Evolutionary conservation across 2,329 filamentous ascomycete genomes (phyloP), one percentile per base, ranked within the genome.

Genomic region (Microsporum ferrugineum): DNA sequence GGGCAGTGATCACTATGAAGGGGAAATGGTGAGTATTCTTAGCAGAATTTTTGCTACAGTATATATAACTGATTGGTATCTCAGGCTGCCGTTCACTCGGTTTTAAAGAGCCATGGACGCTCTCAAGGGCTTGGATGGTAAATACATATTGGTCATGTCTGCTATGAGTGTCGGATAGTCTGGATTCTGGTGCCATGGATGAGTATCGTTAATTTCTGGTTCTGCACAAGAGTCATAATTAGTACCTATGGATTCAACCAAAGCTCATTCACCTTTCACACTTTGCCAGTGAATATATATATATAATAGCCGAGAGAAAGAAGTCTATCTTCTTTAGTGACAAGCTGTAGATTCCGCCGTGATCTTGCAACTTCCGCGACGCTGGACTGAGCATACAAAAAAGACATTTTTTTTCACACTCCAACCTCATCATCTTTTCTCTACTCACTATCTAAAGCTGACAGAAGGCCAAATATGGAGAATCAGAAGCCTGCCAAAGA

Each of bases 1-100:
- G 90, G 90, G 90, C 88, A 2, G 85, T 91, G 67, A 95, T 96
- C 66, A 91, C 88, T 2, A 70, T 91, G 68, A 83, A 86, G 67
- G 89, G 89, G 33, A 94, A 94, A 78, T 94, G 89, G 89, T 91
- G 73, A 73, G 84, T 69, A 14, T 56, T 47, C 4, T 10, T 12
- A 3, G 39, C 23, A 45, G 5, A 27, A n/a, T 5, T 45, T 33
- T 34, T 60, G 10, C 17, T 36, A 6, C 43, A 61, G 17, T 7
- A 23, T 55, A 33, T 41, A 12, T 38, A 38, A 14, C 27, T 17
- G 2, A 38, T 17, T 43, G 39, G 34, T 23, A 17, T 38, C 29
- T 14, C 58, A 78, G 76, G 76, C 61, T 79, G 63, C 77, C 77
- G n/a, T 79, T 74, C 63, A 76, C 75, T 17, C 41, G 57, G 23